Conservation (phyloP, 176 grass and related monocot species). For the Musa acuminata region DNA sequence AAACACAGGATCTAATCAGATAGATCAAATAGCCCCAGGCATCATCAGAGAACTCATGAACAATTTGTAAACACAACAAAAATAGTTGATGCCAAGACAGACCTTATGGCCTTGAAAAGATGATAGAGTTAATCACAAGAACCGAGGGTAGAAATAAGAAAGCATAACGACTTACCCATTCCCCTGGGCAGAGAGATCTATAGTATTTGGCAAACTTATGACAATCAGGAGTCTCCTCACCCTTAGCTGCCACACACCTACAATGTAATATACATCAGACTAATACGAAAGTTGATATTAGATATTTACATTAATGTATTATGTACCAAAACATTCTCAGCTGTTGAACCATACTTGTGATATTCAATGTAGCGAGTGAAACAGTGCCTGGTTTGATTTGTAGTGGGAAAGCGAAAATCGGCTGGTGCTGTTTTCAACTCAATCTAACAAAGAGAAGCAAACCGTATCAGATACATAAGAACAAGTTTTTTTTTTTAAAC, state of each 20-base stretch:
- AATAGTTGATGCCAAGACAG: too few relatives aligned
- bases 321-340: too few relatives aligned
- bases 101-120: too few relatives aligned
- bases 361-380: constrained; percentile 82
- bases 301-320: neutral
- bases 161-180: too few relatives aligned
- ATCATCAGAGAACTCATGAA: too few relatives aligned
- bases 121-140: too few relatives aligned
- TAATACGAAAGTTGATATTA: neutral
- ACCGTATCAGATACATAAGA: neutral
- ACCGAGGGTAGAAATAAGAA: too few relatives aligned
- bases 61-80: constrained; percentile 4
- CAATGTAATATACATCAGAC: neutral
- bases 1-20: too few relatives aligned
- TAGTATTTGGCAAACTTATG: too few relatives aligned
- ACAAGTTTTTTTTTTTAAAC: neutral
- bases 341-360: constrained; percentile 45
- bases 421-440: constrained; percentile 88
- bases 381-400: constrained; percentile 86
- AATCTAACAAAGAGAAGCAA: constrained; percentile 33
- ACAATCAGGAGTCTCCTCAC: constrained; percentile 49
- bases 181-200: too few relatives aligned
- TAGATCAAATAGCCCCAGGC: too few relatives aligned
- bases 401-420: constrained; percentile 81
- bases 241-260: constrained; percentile 66